Conservation (phyloP, 176 grass and related monocot species). For the Typha latifolia region DNA sequence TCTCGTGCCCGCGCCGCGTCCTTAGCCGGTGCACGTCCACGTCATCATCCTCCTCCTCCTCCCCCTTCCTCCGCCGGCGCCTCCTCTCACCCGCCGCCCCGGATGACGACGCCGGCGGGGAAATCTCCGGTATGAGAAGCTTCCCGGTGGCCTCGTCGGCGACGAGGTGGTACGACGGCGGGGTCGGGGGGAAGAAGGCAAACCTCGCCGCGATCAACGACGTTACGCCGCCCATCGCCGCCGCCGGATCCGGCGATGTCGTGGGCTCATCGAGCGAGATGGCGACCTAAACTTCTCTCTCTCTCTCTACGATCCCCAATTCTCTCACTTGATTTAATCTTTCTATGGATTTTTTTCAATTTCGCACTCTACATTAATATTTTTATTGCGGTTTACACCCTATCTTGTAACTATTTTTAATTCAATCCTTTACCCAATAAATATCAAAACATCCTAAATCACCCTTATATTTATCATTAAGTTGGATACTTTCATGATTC, state of each 20-base stretch:
- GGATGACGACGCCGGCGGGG: slow-evolving; percentile 10
- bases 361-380: no score
- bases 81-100: slow-evolving; percentile 9
- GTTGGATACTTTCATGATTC: no score
- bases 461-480: no score
- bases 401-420: no score
- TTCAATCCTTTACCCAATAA: no score
- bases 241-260: not conserved
- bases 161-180: slow-evolving; percentile 71
- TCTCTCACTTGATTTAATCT: no score
- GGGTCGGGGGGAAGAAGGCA: slow-evolving; percentile 89
- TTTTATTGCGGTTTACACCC: no score
- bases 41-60: slow-evolving; percentile 24
- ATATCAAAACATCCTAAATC: no score
- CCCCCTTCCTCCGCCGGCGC: slow-evolving; percentile 26
- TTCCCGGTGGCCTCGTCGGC: slow-evolving; percentile 47
- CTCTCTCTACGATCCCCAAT: no score
- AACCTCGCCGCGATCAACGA: slow-evolving; percentile 82
- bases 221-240: slow-evolving; percentile 72
- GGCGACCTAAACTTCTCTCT: no score
- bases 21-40: slow-evolving; percentile 48
- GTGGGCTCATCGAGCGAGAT: not conserved
- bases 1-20: slow-evolving; percentile 58
- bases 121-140: slow-evolving; percentile 69
- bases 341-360: no score